A percentile compares a stretch with the other conserved stretches of the same genome.
Conservation (phyloP, 129 eudicot genomes). For the Glebionis coronaria region DNA sequence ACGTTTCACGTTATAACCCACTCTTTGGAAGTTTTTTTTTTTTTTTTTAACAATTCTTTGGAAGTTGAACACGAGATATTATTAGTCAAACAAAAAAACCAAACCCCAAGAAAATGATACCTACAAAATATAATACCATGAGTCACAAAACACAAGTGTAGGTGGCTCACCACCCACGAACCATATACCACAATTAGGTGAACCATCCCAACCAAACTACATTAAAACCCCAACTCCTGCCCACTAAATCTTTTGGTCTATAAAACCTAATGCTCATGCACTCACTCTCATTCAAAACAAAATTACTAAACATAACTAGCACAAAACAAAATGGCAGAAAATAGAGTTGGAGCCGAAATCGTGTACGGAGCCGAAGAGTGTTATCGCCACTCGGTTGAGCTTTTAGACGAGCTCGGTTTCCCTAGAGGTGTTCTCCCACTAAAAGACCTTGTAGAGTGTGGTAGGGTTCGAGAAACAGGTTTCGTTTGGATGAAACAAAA, state of each 20-base stretch:
- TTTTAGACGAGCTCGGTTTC: slow-evolving; percentile 70
- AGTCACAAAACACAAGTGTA: slow-evolving; percentile 18
- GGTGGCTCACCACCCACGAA: slow-evolving; percentile 33
- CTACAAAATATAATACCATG: slow-evolving; percentile 2
- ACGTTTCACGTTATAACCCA: too few species aligned
- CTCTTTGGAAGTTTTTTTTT: too few species aligned
- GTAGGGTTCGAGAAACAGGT: slow-evolving; percentile 60
- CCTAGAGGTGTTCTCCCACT: slow-evolving; percentile 80
- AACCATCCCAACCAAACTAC: slow-evolving; percentile 42
- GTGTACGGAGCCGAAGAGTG: slow-evolving; percentile 67
- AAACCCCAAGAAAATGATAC: not conserved
- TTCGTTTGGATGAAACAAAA: slow-evolving; percentile 88
- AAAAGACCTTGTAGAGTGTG: slow-evolving; percentile 78
- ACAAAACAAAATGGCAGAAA: slow-evolving; percentile 20
- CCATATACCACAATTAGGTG: slow-evolving; percentile 30
- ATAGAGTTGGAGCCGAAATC: slow-evolving; percentile 71
- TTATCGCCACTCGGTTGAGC: slow-evolving; percentile 46
- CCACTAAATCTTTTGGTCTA: slow-evolving; percentile 28
- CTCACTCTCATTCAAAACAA: slow-evolving; percentile 8
- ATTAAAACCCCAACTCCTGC: slow-evolving; percentile 48
- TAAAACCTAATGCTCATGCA: slow-evolving; percentile 15
- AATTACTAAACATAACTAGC: not conserved
- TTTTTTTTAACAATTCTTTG: too few species aligned
- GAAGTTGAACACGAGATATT: too few species aligned
- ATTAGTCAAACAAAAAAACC: not conserved